A percentile compares a stretch with the other conserved stretches of the same genome.
phyloP scores from a whole-genome alignment of 2,329 filamentous ascomycete species.

The Penicillium sclerotiorum region DNA sequence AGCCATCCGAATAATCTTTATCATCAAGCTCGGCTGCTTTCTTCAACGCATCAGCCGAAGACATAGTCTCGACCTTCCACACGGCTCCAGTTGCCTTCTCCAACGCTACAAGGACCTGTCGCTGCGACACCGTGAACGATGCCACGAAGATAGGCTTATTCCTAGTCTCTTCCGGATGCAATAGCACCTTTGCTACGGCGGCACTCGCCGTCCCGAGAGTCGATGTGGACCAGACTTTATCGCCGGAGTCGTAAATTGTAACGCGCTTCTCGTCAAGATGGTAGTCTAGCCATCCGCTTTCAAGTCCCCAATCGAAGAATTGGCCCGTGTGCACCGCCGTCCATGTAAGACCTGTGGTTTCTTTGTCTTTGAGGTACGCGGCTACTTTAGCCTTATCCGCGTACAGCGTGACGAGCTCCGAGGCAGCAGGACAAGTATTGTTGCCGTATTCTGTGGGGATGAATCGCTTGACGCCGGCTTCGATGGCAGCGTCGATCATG shows the following conservation, averaged over 20 bases:
- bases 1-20: constrained; percentile 3
- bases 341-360: constrained; percentile 15
- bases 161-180: constrained; percentile 6
- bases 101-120: constrained; percentile 12
- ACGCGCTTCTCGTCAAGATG: constrained; percentile 1
- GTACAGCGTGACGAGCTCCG: constrained; percentile 10
- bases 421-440: constrained; percentile 7
- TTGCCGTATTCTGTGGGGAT: constrained; percentile 21
- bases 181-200: constrained; percentile 12
- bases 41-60: constrained; percentile 7
- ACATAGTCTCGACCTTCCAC: constrained; percentile 12
- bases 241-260: constrained; percentile 2
- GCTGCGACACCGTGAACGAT: constrained; percentile 16
- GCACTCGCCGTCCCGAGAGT: constrained; percentile 14
- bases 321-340: constrained; percentile 10
- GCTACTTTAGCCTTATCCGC: constrained; percentile 11
- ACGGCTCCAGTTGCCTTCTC: constrained; percentile 10
- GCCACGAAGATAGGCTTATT: constrained; percentile 18
- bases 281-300: constrained; percentile 14
- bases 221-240: constrained; percentile 9
- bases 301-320: constrained; percentile 17
- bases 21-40: constrained; percentile 4
- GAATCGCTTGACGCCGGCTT: constrained; percentile 5
- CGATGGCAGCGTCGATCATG: constrained; percentile 19
- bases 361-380: constrained; percentile 15